Conservation (phyloP, 106 monocot genomes). For the Gastrodia elata region DNA sequence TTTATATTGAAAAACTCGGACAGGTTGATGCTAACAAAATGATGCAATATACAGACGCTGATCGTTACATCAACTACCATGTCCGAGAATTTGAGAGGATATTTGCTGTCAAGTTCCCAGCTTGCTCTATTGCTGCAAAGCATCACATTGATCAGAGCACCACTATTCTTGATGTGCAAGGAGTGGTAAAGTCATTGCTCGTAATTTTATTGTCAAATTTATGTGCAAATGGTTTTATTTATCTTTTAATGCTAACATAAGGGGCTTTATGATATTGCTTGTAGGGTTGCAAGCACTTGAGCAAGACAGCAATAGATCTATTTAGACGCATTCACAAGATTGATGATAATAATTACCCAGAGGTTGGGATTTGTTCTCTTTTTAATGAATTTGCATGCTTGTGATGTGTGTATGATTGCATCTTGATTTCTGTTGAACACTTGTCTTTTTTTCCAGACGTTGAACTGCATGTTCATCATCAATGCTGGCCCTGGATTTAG, state of each 20-base stretch:
- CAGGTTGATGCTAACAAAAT: slow-evolving; percentile 52
- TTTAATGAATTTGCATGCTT: background rate
- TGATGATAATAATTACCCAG: slow-evolving; percentile 78
- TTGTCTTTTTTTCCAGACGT: slow-evolving; percentile 25
- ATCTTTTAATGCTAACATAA: background rate
- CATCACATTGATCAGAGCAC: slow-evolving; percentile 66
- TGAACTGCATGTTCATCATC: slow-evolving; percentile 76
- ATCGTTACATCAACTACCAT: slow-evolving; percentile 52
- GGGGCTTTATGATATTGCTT: background rate
- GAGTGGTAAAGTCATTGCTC: slow-evolving; percentile 29
- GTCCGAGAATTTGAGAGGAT: slow-evolving; percentile 60
- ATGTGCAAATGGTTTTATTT: background rate
- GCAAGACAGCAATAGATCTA: slow-evolving; percentile 62
- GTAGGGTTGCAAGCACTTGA: slow-evolving; percentile 52
- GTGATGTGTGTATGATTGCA: background rate
- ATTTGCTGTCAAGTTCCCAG: slow-evolving; percentile 61
- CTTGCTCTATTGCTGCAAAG: slow-evolving; percentile 59
- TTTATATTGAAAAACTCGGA: slow-evolving; percentile 62
- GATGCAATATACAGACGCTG: slow-evolving; percentile 50
- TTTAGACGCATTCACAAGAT: slow-evolving; percentile 53
- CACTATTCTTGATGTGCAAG: slow-evolving; percentile 55
- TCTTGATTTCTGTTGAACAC: too few relatives aligned
- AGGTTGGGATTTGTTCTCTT: slow-evolving; percentile 27
- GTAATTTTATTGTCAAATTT: background rate
- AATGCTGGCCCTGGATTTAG: slow-evolving; percentile 80